These are phyloP conservation scores for Panaeolus papilionaceus DNA, from an alignment of 768 basidiomycete genomes.

Conservation along the genomic window DNA sequence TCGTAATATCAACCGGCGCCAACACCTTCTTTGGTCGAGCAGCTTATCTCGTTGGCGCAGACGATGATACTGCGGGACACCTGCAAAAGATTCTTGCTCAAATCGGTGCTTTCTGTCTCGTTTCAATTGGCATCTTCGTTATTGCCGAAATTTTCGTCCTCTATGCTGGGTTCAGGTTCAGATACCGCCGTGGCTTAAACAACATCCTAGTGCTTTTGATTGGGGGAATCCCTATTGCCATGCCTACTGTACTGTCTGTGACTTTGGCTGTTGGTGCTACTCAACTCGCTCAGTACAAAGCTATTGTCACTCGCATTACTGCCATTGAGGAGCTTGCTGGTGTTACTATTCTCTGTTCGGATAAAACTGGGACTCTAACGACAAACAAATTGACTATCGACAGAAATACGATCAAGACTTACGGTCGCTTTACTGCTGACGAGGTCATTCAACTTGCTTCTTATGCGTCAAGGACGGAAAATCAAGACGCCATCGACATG, in stretches of 20 bases:
- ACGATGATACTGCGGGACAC: constrained; percentile 98
- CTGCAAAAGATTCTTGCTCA: constrained; percentile 98
- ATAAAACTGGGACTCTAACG: constrained; percentile 97
- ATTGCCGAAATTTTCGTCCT: constrained; percentile 92
- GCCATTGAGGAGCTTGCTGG: constrained; percentile 98
- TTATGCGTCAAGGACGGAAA: constrained; percentile 97
- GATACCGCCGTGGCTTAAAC: constrained; percentile 93
- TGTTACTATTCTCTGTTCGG: constrained; percentile 98
- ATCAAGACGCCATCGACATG: constrained; percentile 96
- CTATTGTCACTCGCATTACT: constrained; percentile 99
- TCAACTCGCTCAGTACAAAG: constrained; percentile 99
- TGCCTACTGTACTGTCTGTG: constrained; percentile 98
- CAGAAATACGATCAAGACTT: constrained; percentile 88
- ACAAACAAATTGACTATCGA: constrained; percentile 99
- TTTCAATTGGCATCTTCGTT: constrained; percentile 96
- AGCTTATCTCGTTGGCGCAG: constrained; percentile 96
- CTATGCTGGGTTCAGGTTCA: constrained; percentile 90
- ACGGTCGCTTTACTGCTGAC: constrained; percentile 85
- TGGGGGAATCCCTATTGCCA: constrained; percentile 99
- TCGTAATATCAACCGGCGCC: constrained; percentile 96
- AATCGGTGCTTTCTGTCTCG: constrained; percentile 96
- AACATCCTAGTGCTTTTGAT: constrained; percentile 98
- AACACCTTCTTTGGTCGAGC: constrained; percentile 99
- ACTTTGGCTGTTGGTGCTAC: constrained; percentile 98
- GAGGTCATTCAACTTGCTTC: constrained; percentile 94